Conservation (phyloP, 73 alveolate species). For the Uronychia binucleata region DNA sequence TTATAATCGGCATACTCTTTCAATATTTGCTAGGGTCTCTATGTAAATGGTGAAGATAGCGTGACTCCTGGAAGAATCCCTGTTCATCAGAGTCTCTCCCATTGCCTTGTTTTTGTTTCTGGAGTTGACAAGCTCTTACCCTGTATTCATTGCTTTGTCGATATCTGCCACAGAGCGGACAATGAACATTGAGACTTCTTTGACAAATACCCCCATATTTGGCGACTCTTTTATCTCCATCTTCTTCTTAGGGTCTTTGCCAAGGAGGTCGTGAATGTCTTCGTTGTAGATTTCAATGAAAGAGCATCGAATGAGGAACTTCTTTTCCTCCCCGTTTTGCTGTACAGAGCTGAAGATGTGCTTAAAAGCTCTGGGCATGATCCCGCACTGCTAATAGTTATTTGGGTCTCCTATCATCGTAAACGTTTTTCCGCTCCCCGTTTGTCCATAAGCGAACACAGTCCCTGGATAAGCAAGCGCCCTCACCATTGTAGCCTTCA, state of each 20-base stretch:
- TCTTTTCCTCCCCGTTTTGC: slow-evolving; percentile 48
- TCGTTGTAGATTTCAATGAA: slow-evolving; percentile 96
- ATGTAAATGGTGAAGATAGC: slow-evolving; percentile 76
- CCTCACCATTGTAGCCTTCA: slow-evolving; percentile 57
- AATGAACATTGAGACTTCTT: slow-evolving; percentile 59
- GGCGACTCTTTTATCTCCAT: slow-evolving; percentile 81
- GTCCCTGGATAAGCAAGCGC: slow-evolving; percentile 65
- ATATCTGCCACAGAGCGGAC: slow-evolving; percentile 66
- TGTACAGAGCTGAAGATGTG: slow-evolving; percentile 77
- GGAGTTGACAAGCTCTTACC: slow-evolving; percentile 10
- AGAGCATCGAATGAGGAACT: slow-evolving; percentile 88
- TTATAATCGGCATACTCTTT: slow-evolving; percentile 21
- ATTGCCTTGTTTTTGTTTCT: slow-evolving; percentile 68
- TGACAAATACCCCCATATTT: slow-evolving; percentile 62
- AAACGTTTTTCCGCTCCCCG: slow-evolving; percentile 94
- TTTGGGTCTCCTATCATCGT: slow-evolving; percentile 91
- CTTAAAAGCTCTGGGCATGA: slow-evolving; percentile 91
- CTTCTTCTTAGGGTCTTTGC: slow-evolving; percentile 54
- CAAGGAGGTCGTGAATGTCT: slow-evolving; percentile 92
- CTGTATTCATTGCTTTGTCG: slow-evolving; percentile 46
- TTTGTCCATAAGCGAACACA: slow-evolving; percentile 93
- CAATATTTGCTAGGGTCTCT: slow-evolving; percentile 53
- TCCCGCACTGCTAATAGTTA: slow-evolving; percentile 81
- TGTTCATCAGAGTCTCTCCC: slow-evolving; percentile 78
- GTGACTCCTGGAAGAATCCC: slow-evolving; percentile 80